These are phyloP conservation scores for Skeletonema marinoi DNA, from an alignment of 108 stramenopile species.

Conservation along the genomic window DNA sequence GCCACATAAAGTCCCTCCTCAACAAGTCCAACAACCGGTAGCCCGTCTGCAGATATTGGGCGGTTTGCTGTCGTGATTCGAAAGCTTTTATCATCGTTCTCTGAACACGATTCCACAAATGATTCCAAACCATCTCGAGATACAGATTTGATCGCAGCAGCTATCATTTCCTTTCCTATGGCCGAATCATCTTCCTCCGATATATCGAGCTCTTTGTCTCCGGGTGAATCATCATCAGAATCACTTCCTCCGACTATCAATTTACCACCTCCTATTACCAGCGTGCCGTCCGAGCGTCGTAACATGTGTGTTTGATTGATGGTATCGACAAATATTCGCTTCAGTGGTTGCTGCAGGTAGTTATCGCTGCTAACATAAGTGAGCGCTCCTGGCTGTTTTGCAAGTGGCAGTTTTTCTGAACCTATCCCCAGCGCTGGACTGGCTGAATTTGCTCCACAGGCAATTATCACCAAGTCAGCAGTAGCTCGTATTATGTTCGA, in stretches of 20 bases:
- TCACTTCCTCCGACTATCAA: conserved; percentile 57
- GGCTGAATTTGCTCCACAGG: conserved; percentile 52
- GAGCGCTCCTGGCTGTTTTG: conserved; percentile 53
- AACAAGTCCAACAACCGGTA: conserved; percentile 56
- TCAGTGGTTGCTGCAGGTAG: conserved; percentile 6
- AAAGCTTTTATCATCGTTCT: neutral
- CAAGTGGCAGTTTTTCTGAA: conserved; percentile 31
- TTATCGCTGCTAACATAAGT: conserved; percentile 23
- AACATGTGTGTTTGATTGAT: conserved; percentile 59
- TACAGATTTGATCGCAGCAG: conserved; percentile 14
- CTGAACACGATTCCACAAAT: conserved; percentile 4
- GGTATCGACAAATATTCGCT: conserved; percentile 59
- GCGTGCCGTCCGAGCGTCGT: conserved; percentile 53
- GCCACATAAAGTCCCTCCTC: conserved; percentile 51
- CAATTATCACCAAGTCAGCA: conserved; percentile 57
- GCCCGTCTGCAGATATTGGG: conserved; percentile 72
- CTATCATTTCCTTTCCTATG: conserved; percentile 28
- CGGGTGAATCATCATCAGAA: neutral
- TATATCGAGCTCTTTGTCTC: neutral
- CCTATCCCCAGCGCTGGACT: conserved; percentile 26
- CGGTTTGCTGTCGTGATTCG: conserved; percentile 52
- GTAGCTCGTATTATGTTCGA: neutral
- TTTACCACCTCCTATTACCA: conserved; percentile 63
- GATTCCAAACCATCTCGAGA: conserved; percentile 11
- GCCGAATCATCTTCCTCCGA: neutral